Percentiles rank a stretch among this genome's conserved stretches.
phyloP scores from a whole-genome alignment of 148 eudicot species.

The Vaccinium macrocarpon region DNA sequence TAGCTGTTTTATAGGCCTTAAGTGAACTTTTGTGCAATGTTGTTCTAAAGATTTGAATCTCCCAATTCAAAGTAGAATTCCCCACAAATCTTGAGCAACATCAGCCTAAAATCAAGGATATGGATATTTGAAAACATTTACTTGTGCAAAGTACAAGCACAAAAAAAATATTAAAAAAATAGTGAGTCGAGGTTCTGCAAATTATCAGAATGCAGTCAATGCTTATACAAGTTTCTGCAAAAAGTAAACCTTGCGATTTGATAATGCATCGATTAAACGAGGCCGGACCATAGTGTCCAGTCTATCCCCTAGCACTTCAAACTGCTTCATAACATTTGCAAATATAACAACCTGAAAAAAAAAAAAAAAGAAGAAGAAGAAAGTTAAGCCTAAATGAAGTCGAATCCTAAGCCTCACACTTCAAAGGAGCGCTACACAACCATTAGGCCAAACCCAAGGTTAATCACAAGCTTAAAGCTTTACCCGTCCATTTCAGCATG shows the following conservation, averaged over 20 bases:
- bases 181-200: not conserved
- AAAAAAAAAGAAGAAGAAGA: too few species aligned
- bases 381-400: too few species aligned
- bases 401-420: too few species aligned
- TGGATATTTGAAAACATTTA: not conserved
- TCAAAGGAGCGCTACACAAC: too few species aligned
- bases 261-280: slow-evolving; percentile 84
- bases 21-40: slow-evolving; percentile 78
- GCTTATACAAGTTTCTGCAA: not conserved
- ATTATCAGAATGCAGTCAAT: not conserved
- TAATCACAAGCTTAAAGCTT: too few species aligned
- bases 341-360: slow-evolving; percentile 90
- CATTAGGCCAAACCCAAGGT: too few species aligned
- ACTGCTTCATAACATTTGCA: slow-evolving; percentile 93
- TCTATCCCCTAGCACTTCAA: slow-evolving; percentile 95
- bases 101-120: slow-evolving; percentile 46
- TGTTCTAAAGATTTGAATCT: slow-evolving; percentile 86
- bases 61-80: slow-evolving; percentile 81
- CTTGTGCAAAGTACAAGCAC: not conserved
- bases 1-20: slow-evolving; percentile 67
- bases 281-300: slow-evolving; percentile 98
- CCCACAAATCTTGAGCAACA: slow-evolving; percentile 87
- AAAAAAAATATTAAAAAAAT: not conserved
- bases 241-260: slow-evolving; percentile 60
- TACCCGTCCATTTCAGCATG: too few species aligned